A percentile compares a stretch with the other conserved stretches of the same genome.
phyloP scores from a whole-genome alignment of 2,329 filamentous ascomycete genomes.

The Calonectria henricotiae region DNA sequence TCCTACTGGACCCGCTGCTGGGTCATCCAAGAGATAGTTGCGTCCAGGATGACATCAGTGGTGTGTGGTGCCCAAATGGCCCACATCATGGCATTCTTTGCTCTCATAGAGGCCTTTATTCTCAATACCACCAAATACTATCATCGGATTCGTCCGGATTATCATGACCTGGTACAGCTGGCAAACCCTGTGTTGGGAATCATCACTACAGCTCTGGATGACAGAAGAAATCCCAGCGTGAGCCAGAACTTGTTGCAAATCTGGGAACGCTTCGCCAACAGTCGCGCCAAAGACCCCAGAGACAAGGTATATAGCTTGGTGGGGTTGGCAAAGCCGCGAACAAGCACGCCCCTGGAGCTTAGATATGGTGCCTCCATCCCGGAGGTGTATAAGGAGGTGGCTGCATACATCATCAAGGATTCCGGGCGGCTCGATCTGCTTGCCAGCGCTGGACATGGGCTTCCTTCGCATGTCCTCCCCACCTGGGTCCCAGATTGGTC shows the following conservation, averaged over 20 bases:
- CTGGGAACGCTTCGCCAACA: constrained; percentile 16
- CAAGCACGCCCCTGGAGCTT: background rate
- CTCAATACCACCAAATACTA: background rate
- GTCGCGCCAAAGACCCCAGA: background rate
- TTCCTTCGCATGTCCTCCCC: constrained; percentile 14
- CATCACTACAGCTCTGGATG: background rate
- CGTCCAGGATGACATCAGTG: constrained; percentile 6
- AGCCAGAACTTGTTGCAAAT: constrained; percentile 11
- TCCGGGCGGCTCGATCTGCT: constrained; percentile 19
- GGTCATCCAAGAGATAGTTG: constrained; percentile 17
- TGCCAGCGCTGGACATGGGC: constrained; percentile 5
- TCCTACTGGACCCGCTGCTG: constrained; percentile 20
- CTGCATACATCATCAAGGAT: constrained; percentile 18
- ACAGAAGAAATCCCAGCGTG: background rate
- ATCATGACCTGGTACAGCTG: constrained; percentile 3
- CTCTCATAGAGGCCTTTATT: background rate
- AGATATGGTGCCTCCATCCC: constrained; percentile 3
- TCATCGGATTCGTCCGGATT: background rate
- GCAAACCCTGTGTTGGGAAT: constrained; percentile 1
- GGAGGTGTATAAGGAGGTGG: constrained; percentile 19
- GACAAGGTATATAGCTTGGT: constrained; percentile 11
- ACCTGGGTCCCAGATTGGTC: constrained; percentile 19
- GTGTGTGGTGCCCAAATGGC: constrained; percentile 19
- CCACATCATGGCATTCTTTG: constrained; percentile 12
- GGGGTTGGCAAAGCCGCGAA: constrained; percentile 7